Conservation (phyloP, 2,329 filamentous ascomycete genomes). For the Colletotrichum sp. region DNA sequence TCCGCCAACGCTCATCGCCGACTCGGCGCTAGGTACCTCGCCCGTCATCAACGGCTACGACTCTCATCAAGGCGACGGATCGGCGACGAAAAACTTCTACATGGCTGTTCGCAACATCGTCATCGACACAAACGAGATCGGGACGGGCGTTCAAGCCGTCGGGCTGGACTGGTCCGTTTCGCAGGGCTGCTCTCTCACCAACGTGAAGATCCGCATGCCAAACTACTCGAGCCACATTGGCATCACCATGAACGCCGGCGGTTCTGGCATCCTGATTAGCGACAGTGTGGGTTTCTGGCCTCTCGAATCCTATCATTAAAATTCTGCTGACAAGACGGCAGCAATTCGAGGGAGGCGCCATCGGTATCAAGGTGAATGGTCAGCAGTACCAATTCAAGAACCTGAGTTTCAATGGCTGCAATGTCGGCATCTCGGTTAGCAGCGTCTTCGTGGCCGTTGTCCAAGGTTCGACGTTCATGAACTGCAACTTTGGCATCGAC, state of each 20-base stretch:
- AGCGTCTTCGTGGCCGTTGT: conserved; percentile 30
- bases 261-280: conserved; percentile 34
- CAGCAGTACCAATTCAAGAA: conserved; percentile 40
- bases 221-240: conserved; percentile 36
- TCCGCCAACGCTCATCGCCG: conserved; percentile 31
- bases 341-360: conserved; percentile 34
- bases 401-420: conserved; percentile 32
- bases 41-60: conserved; percentile 28
- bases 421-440: conserved; percentile 31
- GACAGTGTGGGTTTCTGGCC: conserved; percentile 23
- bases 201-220: conserved; percentile 38
- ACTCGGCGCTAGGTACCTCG: conserved; percentile 13
- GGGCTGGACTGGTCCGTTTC: conserved; percentile 35
- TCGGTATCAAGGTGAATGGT: conserved; percentile 33
- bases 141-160: conserved; percentile 19
- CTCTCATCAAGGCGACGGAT: conserved; percentile 27
- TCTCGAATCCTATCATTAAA: neutral
- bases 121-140: conserved; percentile 30
- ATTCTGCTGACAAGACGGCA: neutral
- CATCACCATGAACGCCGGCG: conserved; percentile 37
- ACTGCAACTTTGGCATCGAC: conserved; percentile 34
- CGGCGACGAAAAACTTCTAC: conserved; percentile 36
- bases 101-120: conserved; percentile 34
- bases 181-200: conserved; percentile 32
- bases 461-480: conserved; percentile 29